A percentile compares a stretch with the other conserved stretches of the same genome.
Evolutionary conservation across 805 yeast genomes (phyloP).

Genomic region (Hanseniaspora clermontiae): DNA sequence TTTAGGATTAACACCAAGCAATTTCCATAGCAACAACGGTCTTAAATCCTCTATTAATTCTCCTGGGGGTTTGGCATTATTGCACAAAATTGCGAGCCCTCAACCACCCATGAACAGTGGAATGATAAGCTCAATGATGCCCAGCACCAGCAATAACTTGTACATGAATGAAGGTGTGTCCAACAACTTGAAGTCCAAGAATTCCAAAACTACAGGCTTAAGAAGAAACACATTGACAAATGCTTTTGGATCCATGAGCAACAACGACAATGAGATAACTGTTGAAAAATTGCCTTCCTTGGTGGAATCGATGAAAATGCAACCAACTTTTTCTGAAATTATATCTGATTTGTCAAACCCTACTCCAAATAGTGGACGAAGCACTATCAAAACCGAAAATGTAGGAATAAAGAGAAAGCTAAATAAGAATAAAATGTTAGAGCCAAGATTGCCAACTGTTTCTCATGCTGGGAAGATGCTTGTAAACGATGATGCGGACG

Average conservation of each 20-base stretch:
- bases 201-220: background rate
- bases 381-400: background rate
- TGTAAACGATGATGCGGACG: background rate
- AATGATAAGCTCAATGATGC: background rate
- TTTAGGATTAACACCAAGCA: background rate
- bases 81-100: constrained; percentile 12
- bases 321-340: constrained; percentile 13
- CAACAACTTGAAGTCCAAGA: background rate
- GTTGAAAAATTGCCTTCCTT: constrained; percentile 3
- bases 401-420: background rate
- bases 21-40: background rate
- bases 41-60: constrained; percentile 4
- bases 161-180: background rate
- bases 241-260: background rate
- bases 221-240: background rate
- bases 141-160: background rate
- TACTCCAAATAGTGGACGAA: constrained; percentile 1
- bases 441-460: background rate
- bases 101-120: constrained; percentile 7
- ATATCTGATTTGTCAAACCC: constrained; percentile 12
- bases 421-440: background rate
- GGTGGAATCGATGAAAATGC: constrained; percentile 10
- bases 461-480: background rate
- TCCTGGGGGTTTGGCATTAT: constrained; percentile 9
- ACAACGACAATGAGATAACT: background rate